A percentile compares a stretch with the other conserved stretches of the same genome.
These are phyloP conservation scores for Tardiomyces digboiensis DNA, from an alignment of 1,139 yeast genomes.

Conservation along the genomic window DNA sequence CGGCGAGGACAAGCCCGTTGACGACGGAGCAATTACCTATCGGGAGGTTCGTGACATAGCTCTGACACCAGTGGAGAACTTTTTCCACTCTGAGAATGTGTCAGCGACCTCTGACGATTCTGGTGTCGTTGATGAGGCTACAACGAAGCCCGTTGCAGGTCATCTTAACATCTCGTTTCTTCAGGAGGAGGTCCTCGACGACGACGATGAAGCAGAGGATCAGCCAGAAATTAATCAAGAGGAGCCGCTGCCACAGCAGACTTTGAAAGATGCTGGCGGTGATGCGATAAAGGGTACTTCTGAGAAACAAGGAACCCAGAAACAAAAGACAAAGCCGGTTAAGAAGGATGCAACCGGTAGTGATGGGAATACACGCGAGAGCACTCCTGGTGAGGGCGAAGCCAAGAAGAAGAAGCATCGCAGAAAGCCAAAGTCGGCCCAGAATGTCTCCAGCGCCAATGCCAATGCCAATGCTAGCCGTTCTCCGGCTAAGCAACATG, in stretches of 20 bases:
- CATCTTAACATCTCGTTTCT: background rate
- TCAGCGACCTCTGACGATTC: no score
- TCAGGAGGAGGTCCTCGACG: conserved; percentile 1
- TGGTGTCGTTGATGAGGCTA: no score
- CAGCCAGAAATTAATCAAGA: no score
- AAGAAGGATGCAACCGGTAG: no score
- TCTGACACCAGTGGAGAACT: background rate
- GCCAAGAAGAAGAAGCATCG: background rate
- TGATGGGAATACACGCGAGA: no score
- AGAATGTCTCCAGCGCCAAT: no score
- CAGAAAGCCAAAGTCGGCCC: background rate
- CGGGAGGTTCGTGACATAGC: conserved; percentile 9
- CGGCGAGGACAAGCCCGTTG: conserved; percentile 20
- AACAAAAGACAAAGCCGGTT: no score
- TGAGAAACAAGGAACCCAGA: no score
- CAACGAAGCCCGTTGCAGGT: background rate
- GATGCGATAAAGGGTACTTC: no score
- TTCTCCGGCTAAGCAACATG: background rate
- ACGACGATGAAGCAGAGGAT: background rate
- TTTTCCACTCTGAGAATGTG: background rate
- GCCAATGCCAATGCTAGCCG: background rate
- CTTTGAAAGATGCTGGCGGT: no score
- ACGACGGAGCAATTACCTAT: conserved; percentile 16
- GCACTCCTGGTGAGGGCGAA: background rate
- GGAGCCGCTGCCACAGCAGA: no score